These are phyloP conservation scores for Cercospora zeina DNA, from an alignment of 2,329 filamentous ascomycete genomes.

Conservation along the genomic window DNA sequence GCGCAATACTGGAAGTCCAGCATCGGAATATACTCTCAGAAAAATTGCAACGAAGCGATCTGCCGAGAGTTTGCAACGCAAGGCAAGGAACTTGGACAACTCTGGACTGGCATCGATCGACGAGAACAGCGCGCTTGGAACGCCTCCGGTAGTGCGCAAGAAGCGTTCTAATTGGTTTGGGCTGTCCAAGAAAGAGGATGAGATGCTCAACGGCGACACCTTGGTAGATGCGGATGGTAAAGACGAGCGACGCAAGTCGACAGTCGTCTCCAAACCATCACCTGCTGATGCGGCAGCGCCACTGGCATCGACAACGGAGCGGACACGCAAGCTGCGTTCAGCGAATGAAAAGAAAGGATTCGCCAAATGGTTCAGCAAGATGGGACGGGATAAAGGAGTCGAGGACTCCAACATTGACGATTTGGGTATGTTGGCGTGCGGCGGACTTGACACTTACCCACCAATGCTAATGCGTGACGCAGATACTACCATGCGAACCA, in stretches of 20 bases:
- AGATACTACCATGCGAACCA: slow-evolving; percentile 33
- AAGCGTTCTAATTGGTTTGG: slow-evolving; percentile 53
- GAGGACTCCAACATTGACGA: slow-evolving; percentile 24
- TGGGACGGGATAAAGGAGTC: slow-evolving; percentile 41
- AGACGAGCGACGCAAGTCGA: slow-evolving; percentile 27
- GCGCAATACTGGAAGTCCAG: slow-evolving; percentile 39
- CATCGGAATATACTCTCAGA: slow-evolving; percentile 24
- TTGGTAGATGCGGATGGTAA: slow-evolving; percentile 21
- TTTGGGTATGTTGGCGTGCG: slow-evolving; percentile 24
- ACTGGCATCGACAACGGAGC: slow-evolving; percentile 47
- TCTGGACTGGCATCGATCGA: slow-evolving; percentile 35
- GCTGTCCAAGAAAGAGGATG: slow-evolving; percentile 34
- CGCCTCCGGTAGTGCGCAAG: slow-evolving; percentile 39
- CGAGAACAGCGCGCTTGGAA: slow-evolving; percentile 33
- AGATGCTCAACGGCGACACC: slow-evolving; percentile 16
- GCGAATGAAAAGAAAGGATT: slow-evolving; percentile 49
- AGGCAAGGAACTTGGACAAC: slow-evolving; percentile 21
- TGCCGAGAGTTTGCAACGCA: slow-evolving; percentile 28
- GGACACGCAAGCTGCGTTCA: slow-evolving; percentile 44
- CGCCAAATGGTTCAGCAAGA: slow-evolving; percentile 56
- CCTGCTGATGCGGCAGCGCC: slow-evolving; percentile 37
- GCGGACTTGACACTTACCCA: too few species aligned
- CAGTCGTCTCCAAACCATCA: slow-evolving; percentile 34
- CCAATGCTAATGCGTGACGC: slow-evolving; percentile 7
- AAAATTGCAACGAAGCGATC: slow-evolving; percentile 28